phyloP scores from a whole-genome alignment of 805 yeast genomes.

The Clavispora vitiphila region DNA sequence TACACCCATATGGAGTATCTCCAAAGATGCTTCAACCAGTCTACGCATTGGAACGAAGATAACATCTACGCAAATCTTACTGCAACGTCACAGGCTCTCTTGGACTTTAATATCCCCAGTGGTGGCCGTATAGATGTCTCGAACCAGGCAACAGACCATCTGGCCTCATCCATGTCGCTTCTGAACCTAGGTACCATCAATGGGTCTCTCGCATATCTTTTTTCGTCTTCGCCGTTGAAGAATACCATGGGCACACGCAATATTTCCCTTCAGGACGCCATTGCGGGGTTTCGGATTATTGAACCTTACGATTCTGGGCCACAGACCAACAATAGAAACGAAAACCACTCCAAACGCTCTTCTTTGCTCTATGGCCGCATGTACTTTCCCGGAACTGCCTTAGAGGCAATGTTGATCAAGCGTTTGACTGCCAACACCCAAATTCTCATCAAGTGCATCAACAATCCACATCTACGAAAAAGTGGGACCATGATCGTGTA shows the following conservation, averaged over 20 bases:
- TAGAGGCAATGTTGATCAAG: conserved; percentile 83
- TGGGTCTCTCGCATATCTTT: conserved; percentile 81
- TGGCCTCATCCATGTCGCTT: conserved; percentile 69
- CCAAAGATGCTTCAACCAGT: conserved; percentile 60
- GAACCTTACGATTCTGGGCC: conserved; percentile 33
- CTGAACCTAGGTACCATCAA: conserved; percentile 59
- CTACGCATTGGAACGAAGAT: conserved; percentile 76
- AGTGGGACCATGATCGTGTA: conserved; percentile 61
- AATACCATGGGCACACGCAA: conserved; percentile 47
- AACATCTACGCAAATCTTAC: conserved; percentile 72
- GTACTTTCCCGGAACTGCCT: conserved; percentile 78
- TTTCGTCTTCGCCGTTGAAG: conserved; percentile 55
- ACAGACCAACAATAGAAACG: not conserved
- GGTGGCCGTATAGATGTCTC: conserved; percentile 64
- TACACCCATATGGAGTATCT: conserved; percentile 83
- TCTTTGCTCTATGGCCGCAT: conserved; percentile 76
- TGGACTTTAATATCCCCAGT: conserved; percentile 69
- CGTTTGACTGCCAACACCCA: conserved; percentile 58
- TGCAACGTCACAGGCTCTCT: conserved; percentile 62
- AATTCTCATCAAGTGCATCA: conserved; percentile 67
- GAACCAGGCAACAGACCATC: conserved; percentile 61
- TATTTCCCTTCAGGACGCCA: conserved; percentile 59
- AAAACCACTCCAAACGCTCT: conserved; percentile 1
- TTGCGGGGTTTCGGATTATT: conserved; percentile 61
- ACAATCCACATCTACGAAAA: conserved; percentile 52